These are phyloP conservation scores for Gnomoniopsis smithogilvyi DNA, from an alignment of 2,329 filamentous ascomycete species.

Conservation along the genomic window DNA sequence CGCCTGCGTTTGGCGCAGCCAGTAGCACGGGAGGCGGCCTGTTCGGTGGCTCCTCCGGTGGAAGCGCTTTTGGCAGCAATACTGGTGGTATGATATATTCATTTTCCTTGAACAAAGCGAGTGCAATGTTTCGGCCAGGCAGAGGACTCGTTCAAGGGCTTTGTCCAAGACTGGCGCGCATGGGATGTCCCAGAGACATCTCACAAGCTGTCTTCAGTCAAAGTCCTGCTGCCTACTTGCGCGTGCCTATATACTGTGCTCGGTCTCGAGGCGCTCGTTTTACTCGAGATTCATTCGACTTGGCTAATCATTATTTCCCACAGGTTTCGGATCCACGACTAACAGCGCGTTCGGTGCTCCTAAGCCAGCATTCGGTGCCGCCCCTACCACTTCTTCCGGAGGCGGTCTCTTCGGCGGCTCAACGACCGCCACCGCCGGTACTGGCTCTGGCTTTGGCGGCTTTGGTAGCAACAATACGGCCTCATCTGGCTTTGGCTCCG, in stretches of 20 bases:
- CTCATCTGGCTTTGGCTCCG: slow-evolving; percentile 31
- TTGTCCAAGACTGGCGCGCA: not conserved
- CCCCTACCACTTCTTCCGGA: slow-evolving; percentile 36
- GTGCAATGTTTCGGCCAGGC: slow-evolving; percentile 11
- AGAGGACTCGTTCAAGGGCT: not conserved
- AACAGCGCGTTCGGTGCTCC: slow-evolving; percentile 33
- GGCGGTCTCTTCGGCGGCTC: slow-evolving; percentile 44
- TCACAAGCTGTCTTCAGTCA: slow-evolving; percentile 1
- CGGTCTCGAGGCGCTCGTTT: not conserved
- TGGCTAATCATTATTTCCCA: slow-evolving; percentile 6
- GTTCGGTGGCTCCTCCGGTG: slow-evolving; percentile 45
- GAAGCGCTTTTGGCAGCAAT: slow-evolving; percentile 29
- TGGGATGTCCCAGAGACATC: slow-evolving; percentile 9
- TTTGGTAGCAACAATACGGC: slow-evolving; percentile 35
- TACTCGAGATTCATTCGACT: not conserved
- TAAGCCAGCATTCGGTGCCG: slow-evolving; percentile 53
- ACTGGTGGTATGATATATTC: slow-evolving; percentile 24
- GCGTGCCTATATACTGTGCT: not conserved
- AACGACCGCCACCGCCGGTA: slow-evolving; percentile 34
- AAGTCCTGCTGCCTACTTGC: not conserved
- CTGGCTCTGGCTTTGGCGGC: slow-evolving; percentile 37
- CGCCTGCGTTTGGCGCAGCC: slow-evolving; percentile 30
- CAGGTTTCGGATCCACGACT: slow-evolving; percentile 34
- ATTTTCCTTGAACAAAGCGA: slow-evolving; percentile 16
- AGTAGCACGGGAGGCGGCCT: slow-evolving; percentile 29